Evolutionary conservation across 345 rosid species (phyloP).

Genomic region (Rubroshorea leprosula): DNA sequence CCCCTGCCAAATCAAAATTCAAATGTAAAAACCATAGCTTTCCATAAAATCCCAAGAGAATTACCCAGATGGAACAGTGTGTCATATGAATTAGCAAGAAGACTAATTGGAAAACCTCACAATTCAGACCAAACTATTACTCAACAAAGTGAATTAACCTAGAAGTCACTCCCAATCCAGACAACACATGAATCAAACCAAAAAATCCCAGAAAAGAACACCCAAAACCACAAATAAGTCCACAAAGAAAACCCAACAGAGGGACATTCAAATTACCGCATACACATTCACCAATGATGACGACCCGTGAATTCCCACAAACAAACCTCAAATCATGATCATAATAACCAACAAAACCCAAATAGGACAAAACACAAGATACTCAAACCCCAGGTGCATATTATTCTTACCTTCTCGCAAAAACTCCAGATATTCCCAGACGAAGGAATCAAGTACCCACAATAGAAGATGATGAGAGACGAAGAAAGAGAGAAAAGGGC

Average conservation of each 20-base stretch:
- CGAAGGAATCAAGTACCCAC: too few relatives aligned
- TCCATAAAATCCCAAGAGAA: not conserved
- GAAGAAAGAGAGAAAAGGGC: constrained; percentile 1
- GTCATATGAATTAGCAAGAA: not conserved
- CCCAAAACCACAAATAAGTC: constrained; percentile 13
- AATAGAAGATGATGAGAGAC: constrained; percentile 9
- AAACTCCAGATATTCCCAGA: not conserved
- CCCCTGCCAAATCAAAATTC: not conserved
- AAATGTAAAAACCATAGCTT: not conserved
- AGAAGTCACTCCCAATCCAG: not conserved
- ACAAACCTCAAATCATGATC: not conserved
- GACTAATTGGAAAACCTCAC: not conserved
- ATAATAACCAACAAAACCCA: constrained; percentile 4
- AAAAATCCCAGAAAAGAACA: not conserved
- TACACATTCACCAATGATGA: constrained; percentile 8
- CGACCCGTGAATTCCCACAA: not conserved
- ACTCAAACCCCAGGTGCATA: not conserved
- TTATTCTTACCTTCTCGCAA: not conserved
- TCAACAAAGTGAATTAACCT: not conserved
- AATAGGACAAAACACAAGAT: constrained; percentile 1
- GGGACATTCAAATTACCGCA: not conserved
- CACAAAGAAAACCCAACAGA: not conserved
- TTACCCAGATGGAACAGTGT: not conserved
- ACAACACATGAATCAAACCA: constrained; percentile 4
- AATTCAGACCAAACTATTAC: not conserved